Base-by-base conservation (phyloP, 1,284 basidiomycete genomes). In the Sporisorium exsertum region DNA sequence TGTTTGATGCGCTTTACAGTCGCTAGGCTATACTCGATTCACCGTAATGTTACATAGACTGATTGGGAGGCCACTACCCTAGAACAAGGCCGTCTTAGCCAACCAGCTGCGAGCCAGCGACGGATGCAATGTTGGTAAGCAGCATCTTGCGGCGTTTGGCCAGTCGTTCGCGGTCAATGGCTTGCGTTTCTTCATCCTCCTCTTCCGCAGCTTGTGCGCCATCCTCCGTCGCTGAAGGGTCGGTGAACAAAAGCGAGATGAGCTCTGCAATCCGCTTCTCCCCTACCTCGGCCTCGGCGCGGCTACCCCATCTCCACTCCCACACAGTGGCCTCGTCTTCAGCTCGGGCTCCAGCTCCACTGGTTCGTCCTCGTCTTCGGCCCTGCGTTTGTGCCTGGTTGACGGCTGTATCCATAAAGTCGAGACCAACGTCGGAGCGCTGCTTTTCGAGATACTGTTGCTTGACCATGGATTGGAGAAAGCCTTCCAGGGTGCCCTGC, bases 291-390 rank as follows among this genome's bases (percentile, higher is more conserved):
- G 64, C 67, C 32, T 85, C 82, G 16, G 81, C 77, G 1, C 85
- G 53, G 40, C 81, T 76, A 6, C 85, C 85, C 85, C 85, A 86
- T 26, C 80, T 57, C 80, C 82, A 86, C 47, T 84, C 85, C 72
- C 72, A 75, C 37, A 84, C 49, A 4, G 55, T 57, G 3, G 37
- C 46, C 22, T 81, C 79, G 20, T 82, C 84, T 1, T 64, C 74
- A 0, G 57, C 58, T 10, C 64, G 58, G 3, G 55, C 33, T 22
- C 46, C 66, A 0, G 42, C 60, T 43, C 59, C 68, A 29, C 64
- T 62, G 2, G 40, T 13, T 1, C 74, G 65, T 16, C 62, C 71
- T 46, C 73, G 47, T 18, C 64, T 46, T 26, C 68, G 60, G 8
- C 27, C 40, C 37, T 62, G 62, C 16, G 58, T 68, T 40, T 64